A percentile compares a stretch with the other conserved stretches of the same genome.
Evolutionary conservation across 192 early-diverging fungal species (phyloP).

Genomic region (Linderina pennispora): DNA sequence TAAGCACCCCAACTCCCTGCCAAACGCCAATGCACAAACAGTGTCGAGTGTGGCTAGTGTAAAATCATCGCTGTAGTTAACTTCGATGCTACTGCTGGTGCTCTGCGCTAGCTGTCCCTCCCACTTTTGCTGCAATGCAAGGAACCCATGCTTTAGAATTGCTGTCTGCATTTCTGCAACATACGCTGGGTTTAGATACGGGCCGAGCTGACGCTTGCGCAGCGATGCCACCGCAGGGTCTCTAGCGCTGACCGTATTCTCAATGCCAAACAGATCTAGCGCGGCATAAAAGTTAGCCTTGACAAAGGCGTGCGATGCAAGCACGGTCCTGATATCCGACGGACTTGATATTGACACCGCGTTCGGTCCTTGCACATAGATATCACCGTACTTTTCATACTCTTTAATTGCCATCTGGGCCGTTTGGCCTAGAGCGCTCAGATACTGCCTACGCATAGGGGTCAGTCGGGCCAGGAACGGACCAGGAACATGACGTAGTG

Average conservation of each 20-base stretch:
- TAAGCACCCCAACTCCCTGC: constrained; percentile 6
- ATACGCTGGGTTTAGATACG: constrained; percentile 15
- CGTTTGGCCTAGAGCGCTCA: neutral
- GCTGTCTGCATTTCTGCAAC: constrained; percentile 16
- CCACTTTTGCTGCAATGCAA: constrained; percentile 6
- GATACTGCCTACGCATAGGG: neutral
- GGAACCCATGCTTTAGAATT: constrained; percentile 8
- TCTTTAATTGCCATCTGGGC: neutral
- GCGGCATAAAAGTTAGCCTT: constrained; percentile 15
- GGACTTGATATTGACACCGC: constrained; percentile 13
- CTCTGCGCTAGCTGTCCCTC: neutral
- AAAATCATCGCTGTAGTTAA: constrained; percentile 22
- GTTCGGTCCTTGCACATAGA: constrained; percentile 20
- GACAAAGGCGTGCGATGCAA: constrained; percentile 7
- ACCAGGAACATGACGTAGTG: neutral
- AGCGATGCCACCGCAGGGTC: constrained; percentile 4
- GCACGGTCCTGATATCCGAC: constrained; percentile 13
- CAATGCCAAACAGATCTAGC: neutral
- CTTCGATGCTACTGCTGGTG: neutral
- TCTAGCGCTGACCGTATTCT: neutral
- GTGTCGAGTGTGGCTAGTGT: constrained; percentile 15
- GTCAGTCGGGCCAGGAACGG: neutral
- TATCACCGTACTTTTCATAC: constrained; percentile 4
- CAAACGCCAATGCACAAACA: constrained; percentile 1
- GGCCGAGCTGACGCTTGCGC: constrained; percentile 15